Conservation (phyloP, 2,329 filamentous ascomycete species). For the Exophiala aquamarina region DNA sequence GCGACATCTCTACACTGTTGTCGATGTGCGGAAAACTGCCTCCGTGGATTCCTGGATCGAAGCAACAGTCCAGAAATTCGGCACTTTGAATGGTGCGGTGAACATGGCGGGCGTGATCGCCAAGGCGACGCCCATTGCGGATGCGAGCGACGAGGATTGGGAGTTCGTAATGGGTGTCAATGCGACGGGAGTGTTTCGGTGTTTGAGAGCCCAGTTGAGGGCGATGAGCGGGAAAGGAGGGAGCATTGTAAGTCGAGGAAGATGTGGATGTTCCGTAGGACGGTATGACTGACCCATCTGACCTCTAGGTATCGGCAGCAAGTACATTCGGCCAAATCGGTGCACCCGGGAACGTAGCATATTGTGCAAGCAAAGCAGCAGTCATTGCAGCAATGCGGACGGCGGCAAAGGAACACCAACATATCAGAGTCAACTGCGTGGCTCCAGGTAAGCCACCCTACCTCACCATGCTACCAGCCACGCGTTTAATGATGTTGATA, state of each 20-base stretch:
- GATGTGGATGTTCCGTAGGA: not conserved
- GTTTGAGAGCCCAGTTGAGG: slow-evolving; percentile 50
- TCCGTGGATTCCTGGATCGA: slow-evolving; percentile 15
- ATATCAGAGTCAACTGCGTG: slow-evolving; percentile 39
- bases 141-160: slow-evolving; percentile 42
- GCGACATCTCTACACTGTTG: slow-evolving; percentile 6
- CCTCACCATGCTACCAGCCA: not conserved
- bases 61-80: slow-evolving; percentile 10
- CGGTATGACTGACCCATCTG: too few species aligned
- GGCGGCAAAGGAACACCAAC: slow-evolving; percentile 34
- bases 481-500: not conserved
- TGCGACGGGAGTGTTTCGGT: slow-evolving; percentile 50
- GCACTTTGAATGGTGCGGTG: slow-evolving; percentile 17
- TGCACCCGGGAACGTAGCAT: slow-evolving; percentile 40
- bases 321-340: slow-evolving; percentile 31
- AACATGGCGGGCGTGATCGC: slow-evolving; percentile 25
- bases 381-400: slow-evolving; percentile 45
- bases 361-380: slow-evolving; percentile 44
- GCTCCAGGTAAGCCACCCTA: slow-evolving; percentile 11
- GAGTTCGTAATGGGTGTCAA: slow-evolving; percentile 46
- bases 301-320: slow-evolving; percentile 14
- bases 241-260: not conserved
- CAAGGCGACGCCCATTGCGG: slow-evolving; percentile 26
- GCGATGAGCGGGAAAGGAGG: slow-evolving; percentile 33
- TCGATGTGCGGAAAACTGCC: slow-evolving; percentile 12